Evolutionary conservation across 2,329 filamentous ascomycete species (phyloP).

Genomic region (Sclerotinia spermophila): DNA sequence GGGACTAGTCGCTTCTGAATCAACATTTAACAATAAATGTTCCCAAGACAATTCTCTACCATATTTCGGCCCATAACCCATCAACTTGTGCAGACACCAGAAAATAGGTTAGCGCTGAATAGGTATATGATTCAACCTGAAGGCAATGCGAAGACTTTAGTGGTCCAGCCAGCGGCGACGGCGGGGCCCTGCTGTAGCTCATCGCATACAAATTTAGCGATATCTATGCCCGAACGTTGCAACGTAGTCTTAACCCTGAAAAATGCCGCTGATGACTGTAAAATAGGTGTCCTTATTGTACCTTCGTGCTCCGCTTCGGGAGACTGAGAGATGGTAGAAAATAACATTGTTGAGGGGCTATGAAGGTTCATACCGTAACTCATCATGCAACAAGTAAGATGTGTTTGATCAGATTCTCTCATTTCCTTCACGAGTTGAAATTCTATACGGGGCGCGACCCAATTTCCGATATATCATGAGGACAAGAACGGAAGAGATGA

Average conservation of each 20-base stretch:
- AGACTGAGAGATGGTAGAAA: background rate
- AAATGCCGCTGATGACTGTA: background rate
- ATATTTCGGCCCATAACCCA: fast-evolving
- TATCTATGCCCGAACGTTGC: background rate
- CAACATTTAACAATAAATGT: background rate
- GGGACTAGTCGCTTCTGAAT: background rate
- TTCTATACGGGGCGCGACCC: background rate
- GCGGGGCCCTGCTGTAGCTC: background rate
- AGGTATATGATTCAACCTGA: background rate
- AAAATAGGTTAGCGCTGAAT: background rate
- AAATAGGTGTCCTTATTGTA: background rate
- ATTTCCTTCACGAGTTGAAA: background rate
- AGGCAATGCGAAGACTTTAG: background rate
- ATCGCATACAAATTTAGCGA: background rate
- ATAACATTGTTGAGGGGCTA: background rate
- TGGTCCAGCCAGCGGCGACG: background rate
- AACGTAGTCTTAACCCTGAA: background rate
- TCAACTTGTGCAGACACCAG: background rate
- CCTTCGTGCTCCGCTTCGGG: background rate
- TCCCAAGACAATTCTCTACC: background rate
- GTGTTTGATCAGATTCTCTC: background rate
- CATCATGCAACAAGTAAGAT: background rate
- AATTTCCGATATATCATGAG: background rate
- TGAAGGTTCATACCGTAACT: background rate
- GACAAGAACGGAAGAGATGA: background rate